A percentile compares a stretch with the other conserved stretches of the same genome.
Evolutionary conservation across 108 stramenopile species (phyloP).

Genomic region (Cyclotella distinguenda): DNA sequence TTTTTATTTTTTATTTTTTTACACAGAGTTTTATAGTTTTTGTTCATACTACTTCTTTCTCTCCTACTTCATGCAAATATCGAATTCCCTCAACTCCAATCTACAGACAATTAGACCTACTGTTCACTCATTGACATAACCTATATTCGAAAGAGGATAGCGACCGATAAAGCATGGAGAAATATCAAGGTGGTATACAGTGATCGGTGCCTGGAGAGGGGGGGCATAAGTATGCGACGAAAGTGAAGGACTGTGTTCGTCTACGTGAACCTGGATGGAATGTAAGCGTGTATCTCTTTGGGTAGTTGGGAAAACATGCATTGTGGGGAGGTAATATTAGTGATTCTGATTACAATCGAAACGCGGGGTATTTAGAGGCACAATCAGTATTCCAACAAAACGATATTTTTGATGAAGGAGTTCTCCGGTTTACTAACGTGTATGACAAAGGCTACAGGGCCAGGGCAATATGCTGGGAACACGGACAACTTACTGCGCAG

Average conservation of each 20-base stretch:
- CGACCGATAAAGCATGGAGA: conserved; percentile 91
- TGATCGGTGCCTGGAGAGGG: conserved; percentile 98
- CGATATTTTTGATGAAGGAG: neutral
- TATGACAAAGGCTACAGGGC: conserved; percentile 19
- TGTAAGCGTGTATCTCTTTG: conserved; percentile 28
- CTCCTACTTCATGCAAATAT: too few species aligned
- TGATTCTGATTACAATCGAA: conserved; percentile 20
- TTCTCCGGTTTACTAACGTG: conserved; percentile 4
- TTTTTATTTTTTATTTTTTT: too few species aligned
- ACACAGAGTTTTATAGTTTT: too few species aligned
- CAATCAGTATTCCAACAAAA: conserved; percentile 2
- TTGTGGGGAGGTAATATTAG: conserved; percentile 4
- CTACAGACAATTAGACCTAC: too few species aligned
- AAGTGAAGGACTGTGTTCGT: conserved; percentile 88
- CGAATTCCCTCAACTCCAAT: too few species aligned
- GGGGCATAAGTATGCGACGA: conserved; percentile 93
- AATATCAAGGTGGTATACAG: conserved; percentile 89
- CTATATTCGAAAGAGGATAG: conserved; percentile 89
- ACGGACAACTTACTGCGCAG: too few species aligned
- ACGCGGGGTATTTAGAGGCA: conserved; percentile 9
- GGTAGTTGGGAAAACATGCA: too few species aligned
- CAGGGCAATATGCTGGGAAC: neutral
- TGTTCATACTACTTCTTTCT: too few species aligned
- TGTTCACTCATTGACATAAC: too few species aligned
- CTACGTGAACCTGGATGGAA: conserved; percentile 96